Evolutionary conservation across 768 basidiomycete genomes (phyloP).

Genomic region (Agrocybe praecox): DNA sequence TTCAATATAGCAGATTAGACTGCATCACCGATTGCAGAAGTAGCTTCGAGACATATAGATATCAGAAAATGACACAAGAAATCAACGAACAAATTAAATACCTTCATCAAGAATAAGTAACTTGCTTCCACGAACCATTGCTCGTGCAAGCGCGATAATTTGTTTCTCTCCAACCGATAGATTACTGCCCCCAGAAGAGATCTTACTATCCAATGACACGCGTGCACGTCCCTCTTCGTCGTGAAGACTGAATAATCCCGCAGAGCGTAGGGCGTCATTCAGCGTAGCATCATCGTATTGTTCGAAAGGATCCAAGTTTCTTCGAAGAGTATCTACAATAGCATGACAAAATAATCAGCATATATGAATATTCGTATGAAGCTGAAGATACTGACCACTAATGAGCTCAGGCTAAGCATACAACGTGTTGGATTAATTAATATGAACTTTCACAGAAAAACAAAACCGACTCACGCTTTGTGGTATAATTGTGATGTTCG

Average conservation of each 20-base stretch:
- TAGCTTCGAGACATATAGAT: no score
- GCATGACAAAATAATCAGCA: not conserved
- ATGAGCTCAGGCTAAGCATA: slow-evolving; percentile 13
- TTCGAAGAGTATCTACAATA: slow-evolving; percentile 51
- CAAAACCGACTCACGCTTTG: slow-evolving; percentile 38
- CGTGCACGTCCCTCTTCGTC: slow-evolving; percentile 46
- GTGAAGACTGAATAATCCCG: slow-evolving; percentile 40
- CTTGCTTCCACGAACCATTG: slow-evolving; percentile 58
- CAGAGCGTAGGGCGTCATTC: slow-evolving; percentile 40
- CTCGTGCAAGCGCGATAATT: slow-evolving; percentile 65
- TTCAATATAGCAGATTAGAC: no score
- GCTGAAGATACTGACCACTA: slow-evolving; percentile 7
- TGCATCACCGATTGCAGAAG: no score
- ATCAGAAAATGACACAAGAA: no score
- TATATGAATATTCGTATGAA: not conserved
- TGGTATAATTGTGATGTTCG: slow-evolving; percentile 63
- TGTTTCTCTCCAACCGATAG: slow-evolving; percentile 79
- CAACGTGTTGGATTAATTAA: not conserved
- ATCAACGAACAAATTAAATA: not conserved
- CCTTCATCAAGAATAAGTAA: slow-evolving; percentile 68
- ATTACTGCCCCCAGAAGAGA: slow-evolving; percentile 62
- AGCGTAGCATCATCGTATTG: slow-evolving; percentile 51
- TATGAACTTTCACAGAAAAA: not conserved
- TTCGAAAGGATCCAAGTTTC: slow-evolving; percentile 66
- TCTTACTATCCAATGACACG: slow-evolving; percentile 47